Evolutionary conservation across 306 rosid genomes (phyloP).

Genomic region (Morella rubra): DNA sequence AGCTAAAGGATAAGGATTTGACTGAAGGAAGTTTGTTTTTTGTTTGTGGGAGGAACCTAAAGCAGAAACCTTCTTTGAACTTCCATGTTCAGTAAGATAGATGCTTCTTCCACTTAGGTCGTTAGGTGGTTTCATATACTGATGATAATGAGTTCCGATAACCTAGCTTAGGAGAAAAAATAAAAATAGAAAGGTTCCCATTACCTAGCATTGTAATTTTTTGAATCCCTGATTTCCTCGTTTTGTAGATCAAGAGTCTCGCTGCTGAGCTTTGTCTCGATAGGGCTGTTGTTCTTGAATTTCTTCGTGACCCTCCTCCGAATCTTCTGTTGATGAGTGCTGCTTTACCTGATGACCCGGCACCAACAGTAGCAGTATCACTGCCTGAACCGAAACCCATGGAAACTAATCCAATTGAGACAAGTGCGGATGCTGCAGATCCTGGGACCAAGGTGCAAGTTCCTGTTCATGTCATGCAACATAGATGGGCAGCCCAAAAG

Average conservation of each 20-base stretch:
- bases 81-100: conserved; percentile 19
- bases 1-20: conserved; percentile 10
- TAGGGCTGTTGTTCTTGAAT: conserved; percentile 70
- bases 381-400: conserved; percentile 39
- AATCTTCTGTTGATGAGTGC: conserved; percentile 76
- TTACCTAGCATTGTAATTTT: conserved; percentile 13
- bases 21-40: background rate
- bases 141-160: too few relatives aligned
- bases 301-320: conserved; percentile 93
- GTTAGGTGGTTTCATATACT: background rate
- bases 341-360: conserved; percentile 63
- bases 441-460: conserved; percentile 35
- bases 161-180: too few relatives aligned
- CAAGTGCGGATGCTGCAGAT: conserved; percentile 24
- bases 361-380: conserved; percentile 20
- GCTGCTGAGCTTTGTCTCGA: conserved; percentile 95
- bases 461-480: conserved; percentile 76
- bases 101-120: background rate
- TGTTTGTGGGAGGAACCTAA: background rate
- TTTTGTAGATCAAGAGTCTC: conserved; percentile 72
- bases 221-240: conserved; percentile 20
- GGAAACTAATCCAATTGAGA: conserved; percentile 42
- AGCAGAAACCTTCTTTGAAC: background rate
- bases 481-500: conserved; percentile 64
- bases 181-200: background rate